These are phyloP conservation scores for Rhododendron williamsianum DNA, from an alignment of 148 eudicot genomes.

Conservation along the genomic window DNA sequence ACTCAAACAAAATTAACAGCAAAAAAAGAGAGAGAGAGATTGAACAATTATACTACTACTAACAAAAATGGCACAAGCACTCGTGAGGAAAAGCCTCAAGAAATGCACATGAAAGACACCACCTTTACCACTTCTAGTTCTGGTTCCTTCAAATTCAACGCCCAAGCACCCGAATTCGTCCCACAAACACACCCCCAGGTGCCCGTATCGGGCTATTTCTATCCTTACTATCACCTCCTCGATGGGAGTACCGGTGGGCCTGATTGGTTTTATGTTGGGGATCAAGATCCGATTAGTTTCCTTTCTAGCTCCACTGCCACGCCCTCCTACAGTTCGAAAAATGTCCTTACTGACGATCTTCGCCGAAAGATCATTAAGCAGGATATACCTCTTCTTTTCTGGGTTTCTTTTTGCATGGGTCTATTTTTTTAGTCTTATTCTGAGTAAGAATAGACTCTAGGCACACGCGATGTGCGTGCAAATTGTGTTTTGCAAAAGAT, in stretches of 20 bases:
- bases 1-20: background rate
- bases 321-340: constrained; percentile 25
- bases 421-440: background rate
- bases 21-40: background rate
- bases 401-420: background rate
- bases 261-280: constrained; percentile 59
- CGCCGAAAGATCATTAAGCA: constrained; percentile 69
- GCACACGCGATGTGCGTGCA: background rate
- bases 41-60: background rate
- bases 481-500: background rate
- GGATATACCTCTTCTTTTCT: constrained; percentile 15
- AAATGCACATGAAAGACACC: constrained; percentile 4
- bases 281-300: constrained; percentile 34
- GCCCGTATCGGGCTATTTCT: constrained; percentile 52
- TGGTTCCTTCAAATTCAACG: constrained; percentile 63
- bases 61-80: constrained; percentile 37
- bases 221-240: constrained; percentile 52
- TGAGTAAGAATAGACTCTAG: background rate
- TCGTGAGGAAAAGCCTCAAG: constrained; percentile 22
- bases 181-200: constrained; percentile 46
- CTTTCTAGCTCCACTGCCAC: constrained; percentile 17
- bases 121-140: constrained; percentile 9
- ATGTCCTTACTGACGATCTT: constrained; percentile 46
- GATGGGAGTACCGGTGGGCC: constrained; percentile 30
- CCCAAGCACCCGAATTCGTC: constrained; percentile 75